These are phyloP conservation scores for Cladosporium halotolerans DNA, from an alignment of 2,329 filamentous ascomycete species.

Conservation along the genomic window DNA sequence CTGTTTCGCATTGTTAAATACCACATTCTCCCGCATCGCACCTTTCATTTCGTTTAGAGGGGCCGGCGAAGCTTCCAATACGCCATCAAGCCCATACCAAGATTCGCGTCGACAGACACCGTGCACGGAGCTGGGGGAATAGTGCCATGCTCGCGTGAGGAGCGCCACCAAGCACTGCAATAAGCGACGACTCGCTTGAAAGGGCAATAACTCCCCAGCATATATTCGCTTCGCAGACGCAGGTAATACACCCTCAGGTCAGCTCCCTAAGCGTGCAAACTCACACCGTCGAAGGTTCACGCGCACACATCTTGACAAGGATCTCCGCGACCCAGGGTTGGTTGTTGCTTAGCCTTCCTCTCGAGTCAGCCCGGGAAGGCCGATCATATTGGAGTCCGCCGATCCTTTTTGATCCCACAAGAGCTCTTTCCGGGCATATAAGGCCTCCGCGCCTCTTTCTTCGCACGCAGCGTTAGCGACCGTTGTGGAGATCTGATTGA, in stretches of 20 bases:
- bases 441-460: neutral
- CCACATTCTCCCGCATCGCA: neutral
- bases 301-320: neutral
- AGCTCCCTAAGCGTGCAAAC: neutral
- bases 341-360: neutral
- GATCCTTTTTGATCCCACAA: conserved; percentile 5
- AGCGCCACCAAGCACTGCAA: neutral
- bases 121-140: neutral
- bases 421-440: conserved; percentile 7
- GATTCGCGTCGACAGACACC: neutral
- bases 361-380: neutral
- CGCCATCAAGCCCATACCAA: neutral
- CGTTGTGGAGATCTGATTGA: neutral
- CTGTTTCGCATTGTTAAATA: neutral
- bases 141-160: neutral
- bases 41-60: neutral
- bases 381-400: neutral
- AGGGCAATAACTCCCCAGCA: neutral
- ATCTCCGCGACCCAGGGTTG: neutral
- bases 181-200: neutral
- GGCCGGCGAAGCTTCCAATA: neutral
- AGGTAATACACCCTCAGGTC: neutral
- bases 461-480: neutral
- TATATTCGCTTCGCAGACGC: neutral
- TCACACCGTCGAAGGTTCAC: neutral